Percentiles rank a stretch among this genome's conserved stretches.
phyloP scores from a whole-genome alignment of 345 rosid genomes.

The Citrus glauca region DNA sequence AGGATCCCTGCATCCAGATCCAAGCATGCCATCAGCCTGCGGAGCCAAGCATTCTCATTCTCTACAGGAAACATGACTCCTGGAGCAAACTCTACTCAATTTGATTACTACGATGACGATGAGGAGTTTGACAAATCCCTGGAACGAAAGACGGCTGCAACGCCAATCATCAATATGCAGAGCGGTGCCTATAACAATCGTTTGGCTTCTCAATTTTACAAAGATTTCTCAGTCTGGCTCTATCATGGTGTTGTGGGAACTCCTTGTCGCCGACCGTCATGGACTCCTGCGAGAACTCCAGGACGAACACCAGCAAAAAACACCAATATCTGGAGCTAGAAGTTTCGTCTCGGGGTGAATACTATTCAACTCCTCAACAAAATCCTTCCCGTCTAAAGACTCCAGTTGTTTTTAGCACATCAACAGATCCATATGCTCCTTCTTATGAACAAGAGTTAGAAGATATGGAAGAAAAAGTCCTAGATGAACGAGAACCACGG shows the following conservation, averaged over 20 bases:
- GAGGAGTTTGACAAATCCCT: constrained; percentile 47
- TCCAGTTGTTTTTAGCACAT: constrained; percentile 25
- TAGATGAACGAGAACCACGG: constrained; percentile 42
- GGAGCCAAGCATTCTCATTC: constrained; percentile 27
- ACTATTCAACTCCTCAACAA: constrained; percentile 27
- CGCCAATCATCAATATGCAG: constrained; percentile 40
- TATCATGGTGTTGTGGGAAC: constrained; percentile 50
- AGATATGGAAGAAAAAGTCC: constrained; percentile 31
- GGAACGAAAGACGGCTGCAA: constrained; percentile 35
- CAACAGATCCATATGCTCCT: constrained; percentile 19
- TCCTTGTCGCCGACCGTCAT: constrained; percentile 48
- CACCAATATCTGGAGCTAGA: constrained; percentile 24
- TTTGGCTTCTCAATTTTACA: constrained; percentile 64
- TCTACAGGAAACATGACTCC: constrained; percentile 31
- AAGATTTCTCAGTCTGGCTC: constrained; percentile 60
- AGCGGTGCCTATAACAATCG: constrained; percentile 37
- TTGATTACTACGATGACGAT: constrained; percentile 29
- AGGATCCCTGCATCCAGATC: constrained; percentile 31
- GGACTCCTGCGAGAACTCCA: constrained; percentile 60
- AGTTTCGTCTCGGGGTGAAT: constrained; percentile 29
- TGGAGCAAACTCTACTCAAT: constrained; percentile 18
- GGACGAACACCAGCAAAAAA: constrained; percentile 38
- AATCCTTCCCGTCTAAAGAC: constrained; percentile 24
- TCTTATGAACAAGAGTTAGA: constrained; percentile 40
- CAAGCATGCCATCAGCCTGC: constrained; percentile 37